Evolutionary conservation across 1,284 basidiomycete species (phyloP).

Genomic region (Cryptococcus sp.): DNA sequence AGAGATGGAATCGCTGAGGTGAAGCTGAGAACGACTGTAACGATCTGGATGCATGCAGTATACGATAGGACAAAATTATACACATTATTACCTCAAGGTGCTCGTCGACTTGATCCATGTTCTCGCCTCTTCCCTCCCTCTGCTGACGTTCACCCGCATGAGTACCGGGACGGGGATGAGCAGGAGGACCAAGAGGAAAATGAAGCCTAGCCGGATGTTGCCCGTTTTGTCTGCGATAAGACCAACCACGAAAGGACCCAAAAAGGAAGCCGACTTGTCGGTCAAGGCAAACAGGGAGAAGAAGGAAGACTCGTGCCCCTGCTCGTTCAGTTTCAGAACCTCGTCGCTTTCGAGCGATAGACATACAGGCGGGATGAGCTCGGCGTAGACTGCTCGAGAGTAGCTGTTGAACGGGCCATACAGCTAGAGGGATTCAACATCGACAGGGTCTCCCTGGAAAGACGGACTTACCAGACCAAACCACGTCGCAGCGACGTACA

Average conservation of each 20-base stretch:
- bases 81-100: no score
- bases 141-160: conserved; percentile 52
- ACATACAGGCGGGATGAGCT: conserved; percentile 41
- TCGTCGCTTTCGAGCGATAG: neutral
- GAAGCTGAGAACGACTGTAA: no score
- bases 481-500: conserved; percentile 73
- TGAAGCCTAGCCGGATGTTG: conserved; percentile 82
- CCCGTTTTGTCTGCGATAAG: conserved; percentile 77
- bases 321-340: neutral
- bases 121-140: conserved; percentile 59
- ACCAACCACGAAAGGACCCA: conserved; percentile 81
- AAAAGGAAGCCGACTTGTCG: conserved; percentile 69
- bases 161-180: conserved; percentile 73
- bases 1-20: no score
- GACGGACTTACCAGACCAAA: conserved; percentile 56
- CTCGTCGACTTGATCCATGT: conserved; percentile 12
- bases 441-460: no score
- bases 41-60: no score
- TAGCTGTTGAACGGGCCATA: conserved; percentile 46
- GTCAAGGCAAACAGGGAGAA: conserved; percentile 77
- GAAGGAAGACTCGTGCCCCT: conserved; percentile 46
- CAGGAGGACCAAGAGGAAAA: conserved; percentile 76
- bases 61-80: no score
- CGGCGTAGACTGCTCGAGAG: conserved; percentile 43
- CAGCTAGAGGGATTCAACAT: conserved; percentile 26